Conservation (phyloP, 768 basidiomycete genomes). For the Russula dissimulans region DNA sequence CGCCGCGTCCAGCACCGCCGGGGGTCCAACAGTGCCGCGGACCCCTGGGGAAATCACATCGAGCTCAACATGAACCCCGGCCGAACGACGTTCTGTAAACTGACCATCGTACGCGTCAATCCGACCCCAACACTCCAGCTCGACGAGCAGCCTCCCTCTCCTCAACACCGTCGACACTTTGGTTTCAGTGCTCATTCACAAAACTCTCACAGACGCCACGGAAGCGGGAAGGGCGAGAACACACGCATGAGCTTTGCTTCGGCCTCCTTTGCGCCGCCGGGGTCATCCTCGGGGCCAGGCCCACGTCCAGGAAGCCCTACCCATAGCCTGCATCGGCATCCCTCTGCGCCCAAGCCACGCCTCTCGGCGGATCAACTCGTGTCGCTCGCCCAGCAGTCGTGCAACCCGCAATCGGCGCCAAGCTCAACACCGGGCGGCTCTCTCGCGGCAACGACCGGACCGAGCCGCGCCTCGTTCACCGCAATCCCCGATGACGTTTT, state of each 20-base stretch:
- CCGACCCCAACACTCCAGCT: slow-evolving; percentile 26
- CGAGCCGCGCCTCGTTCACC: slow-evolving; percentile 52
- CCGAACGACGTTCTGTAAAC: slow-evolving; percentile 48
- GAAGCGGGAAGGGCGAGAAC: slow-evolving; percentile 24
- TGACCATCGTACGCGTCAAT: slow-evolving; percentile 66
- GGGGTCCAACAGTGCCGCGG: slow-evolving; percentile 59
- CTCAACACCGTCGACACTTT: slow-evolving; percentile 23
- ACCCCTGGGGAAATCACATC: slow-evolving; percentile 55
- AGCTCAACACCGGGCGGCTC: slow-evolving; percentile 20
- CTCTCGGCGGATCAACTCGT: slow-evolving; percentile 67
- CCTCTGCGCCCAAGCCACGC: slow-evolving; percentile 29
- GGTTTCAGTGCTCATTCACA: slow-evolving; percentile 23
- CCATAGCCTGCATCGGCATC: slow-evolving; percentile 36
- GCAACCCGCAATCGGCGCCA: slow-evolving; percentile 32
- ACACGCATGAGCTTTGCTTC: slow-evolving; percentile 54
- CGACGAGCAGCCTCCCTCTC: slow-evolving; percentile 31
- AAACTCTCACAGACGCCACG: slow-evolving; percentile 23
- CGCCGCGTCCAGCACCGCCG: slow-evolving; percentile 46
- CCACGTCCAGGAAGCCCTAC: slow-evolving; percentile 22
- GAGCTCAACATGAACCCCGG: slow-evolving; percentile 43
- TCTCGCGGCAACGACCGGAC: slow-evolving; percentile 14
- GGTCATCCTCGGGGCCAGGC: slow-evolving; percentile 21
- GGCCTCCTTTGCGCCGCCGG: slow-evolving; percentile 43
- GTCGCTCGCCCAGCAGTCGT: slow-evolving; percentile 59
- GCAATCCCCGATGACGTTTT: slow-evolving; percentile 67